Conservation (phyloP, 345 rosid genomes). For the Salix caprea region DNA sequence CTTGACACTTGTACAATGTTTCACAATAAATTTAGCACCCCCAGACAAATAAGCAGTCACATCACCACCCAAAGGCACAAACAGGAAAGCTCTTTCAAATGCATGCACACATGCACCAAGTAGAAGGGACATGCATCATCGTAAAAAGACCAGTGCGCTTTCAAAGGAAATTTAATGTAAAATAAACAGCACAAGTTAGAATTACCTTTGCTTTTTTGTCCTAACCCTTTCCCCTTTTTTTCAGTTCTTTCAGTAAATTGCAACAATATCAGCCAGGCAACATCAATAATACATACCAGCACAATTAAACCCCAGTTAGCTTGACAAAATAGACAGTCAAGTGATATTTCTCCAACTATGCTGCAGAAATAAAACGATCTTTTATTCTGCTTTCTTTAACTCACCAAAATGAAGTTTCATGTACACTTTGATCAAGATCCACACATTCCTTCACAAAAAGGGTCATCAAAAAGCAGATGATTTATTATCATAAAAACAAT, state of each 20-base stretch:
- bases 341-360: background rate
- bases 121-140: background rate
- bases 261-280: background rate
- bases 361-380: background rate
- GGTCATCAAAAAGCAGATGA: background rate
- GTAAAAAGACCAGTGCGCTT: background rate
- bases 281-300: background rate
- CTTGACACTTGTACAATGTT: background rate
- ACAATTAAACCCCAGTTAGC: background rate
- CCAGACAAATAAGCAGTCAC: background rate
- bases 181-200: background rate
- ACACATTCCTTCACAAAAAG: background rate
- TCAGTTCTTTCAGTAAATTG: background rate
- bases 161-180: background rate
- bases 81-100: background rate
- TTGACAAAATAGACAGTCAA: background rate
- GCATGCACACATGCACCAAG: background rate
- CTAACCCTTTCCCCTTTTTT: background rate
- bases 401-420: background rate
- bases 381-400: background rate
- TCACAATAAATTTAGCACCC: background rate
- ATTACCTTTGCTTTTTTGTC: background rate
- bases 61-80: background rate
- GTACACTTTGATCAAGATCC: background rate
- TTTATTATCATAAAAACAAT: background rate